Conservation (phyloP, 1,284 basidiomycete species). For the Boletus mariae region DNA sequence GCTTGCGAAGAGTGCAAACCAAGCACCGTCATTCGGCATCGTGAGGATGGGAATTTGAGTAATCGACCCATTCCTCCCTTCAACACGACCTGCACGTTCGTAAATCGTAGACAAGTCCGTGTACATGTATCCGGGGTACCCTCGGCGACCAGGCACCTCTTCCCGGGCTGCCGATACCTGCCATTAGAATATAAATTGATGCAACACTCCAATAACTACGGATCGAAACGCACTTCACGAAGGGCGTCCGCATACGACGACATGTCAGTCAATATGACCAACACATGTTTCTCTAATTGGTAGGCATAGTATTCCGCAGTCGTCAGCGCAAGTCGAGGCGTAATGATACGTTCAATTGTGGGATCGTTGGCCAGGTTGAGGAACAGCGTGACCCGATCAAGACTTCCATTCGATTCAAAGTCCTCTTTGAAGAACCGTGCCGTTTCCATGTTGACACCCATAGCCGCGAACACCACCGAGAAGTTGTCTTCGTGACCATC, state of each 20-base stretch:
- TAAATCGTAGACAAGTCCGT: conserved; percentile 99
- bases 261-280: conserved; percentile 99
- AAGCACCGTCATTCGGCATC: conserved; percentile 96
- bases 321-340: conserved; percentile 95
- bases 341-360: conserved; percentile 99
- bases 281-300: conserved; percentile 98
- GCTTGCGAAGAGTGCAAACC: conserved; percentile 21
- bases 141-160: conserved; percentile 98
- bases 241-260: conserved; percentile 96
- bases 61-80: conserved; percentile 98
- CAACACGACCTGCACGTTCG: conserved; percentile 97
- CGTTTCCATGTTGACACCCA: conserved; percentile 99
- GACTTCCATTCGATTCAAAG: conserved; percentile 98
- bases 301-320: conserved; percentile 99
- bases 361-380: conserved; percentile 99
- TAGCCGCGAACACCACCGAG: conserved; percentile 98
- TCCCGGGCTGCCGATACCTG: conserved; percentile 97
- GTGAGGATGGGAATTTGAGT: conserved; percentile 99
- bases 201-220: conserved; percentile 7
- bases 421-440: conserved; percentile 99
- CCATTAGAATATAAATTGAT: conserved; percentile 13
- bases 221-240: conserved; percentile 67
- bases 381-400: conserved; percentile 98
- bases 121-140: conserved; percentile 99
- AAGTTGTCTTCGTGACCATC: conserved; percentile 99